A percentile compares a stretch with the other conserved stretches of the same genome.
These are phyloP conservation scores for Gautieria morchelliformis DNA, from an alignment of 768 basidiomycete species.

Conservation along the genomic window DNA sequence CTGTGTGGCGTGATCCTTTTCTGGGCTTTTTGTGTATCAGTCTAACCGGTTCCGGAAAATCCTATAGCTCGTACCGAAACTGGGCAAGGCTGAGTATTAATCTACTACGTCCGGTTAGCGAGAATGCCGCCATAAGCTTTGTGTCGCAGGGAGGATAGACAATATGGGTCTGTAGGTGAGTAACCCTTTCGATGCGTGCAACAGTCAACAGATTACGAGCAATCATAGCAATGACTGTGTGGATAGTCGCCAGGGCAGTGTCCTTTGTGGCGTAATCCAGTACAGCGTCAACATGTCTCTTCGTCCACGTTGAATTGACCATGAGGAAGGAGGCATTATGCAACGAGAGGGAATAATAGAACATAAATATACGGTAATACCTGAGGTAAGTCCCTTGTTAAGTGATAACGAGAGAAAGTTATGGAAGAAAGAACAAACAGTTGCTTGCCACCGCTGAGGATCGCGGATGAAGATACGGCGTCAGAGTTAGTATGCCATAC, in stretches of 20 bases:
- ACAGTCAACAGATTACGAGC: slow-evolving; percentile 24
- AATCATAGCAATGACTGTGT: slow-evolving; percentile 28
- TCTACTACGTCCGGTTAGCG: slow-evolving; percentile 43
- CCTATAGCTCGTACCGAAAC: slow-evolving; percentile 56
- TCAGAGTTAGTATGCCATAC: slow-evolving; percentile 55
- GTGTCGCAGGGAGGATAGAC: slow-evolving; percentile 95
- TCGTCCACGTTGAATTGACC: slow-evolving; percentile 97
- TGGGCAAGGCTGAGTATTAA: slow-evolving; percentile 85
- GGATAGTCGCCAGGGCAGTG: slow-evolving; percentile 35
- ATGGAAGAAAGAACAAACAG: slow-evolving; percentile 32
- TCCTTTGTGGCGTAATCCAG: slow-evolving; percentile 33
- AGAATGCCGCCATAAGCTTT: slow-evolving; percentile 49
- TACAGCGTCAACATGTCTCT: slow-evolving; percentile 70
- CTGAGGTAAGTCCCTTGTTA: slow-evolving; percentile 30
- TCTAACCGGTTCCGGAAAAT: neutral
- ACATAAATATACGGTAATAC: slow-evolving; percentile 86
- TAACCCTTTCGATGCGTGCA: neutral
- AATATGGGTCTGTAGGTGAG: slow-evolving; percentile 27
- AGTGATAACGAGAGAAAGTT: neutral
- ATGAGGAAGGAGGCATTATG: slow-evolving; percentile 67
- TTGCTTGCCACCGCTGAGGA: slow-evolving; percentile 55
- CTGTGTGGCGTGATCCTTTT: slow-evolving; percentile 87
- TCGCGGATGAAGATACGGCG: slow-evolving; percentile 40
- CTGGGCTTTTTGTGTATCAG: slow-evolving; percentile 52
- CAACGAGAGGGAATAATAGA: slow-evolving; percentile 69